Conservation (phyloP, 1,284 basidiomycete species). For the Cryptococcus jaspeensis region DNA sequence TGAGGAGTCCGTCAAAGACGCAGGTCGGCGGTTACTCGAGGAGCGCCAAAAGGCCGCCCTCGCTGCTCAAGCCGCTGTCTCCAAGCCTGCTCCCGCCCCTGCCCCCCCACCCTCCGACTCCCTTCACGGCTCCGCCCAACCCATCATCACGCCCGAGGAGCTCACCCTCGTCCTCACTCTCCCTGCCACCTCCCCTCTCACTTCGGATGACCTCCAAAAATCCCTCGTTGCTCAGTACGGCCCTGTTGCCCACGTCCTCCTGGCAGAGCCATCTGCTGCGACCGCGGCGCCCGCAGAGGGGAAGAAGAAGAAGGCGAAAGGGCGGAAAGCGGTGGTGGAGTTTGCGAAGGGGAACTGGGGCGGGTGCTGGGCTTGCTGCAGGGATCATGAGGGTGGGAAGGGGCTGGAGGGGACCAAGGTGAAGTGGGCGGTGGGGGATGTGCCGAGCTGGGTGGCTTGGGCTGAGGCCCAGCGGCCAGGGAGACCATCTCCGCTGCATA, state of each 20-base stretch:
- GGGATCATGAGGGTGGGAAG: conserved; percentile 50
- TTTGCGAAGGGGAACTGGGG: conserved; percentile 53
- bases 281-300: conserved; percentile 12
- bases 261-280: conserved; percentile 25
- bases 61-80: conserved; percentile 22
- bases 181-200: conserved; percentile 21
- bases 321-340: conserved; percentile 52
- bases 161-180: conserved; percentile 45
- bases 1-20: conserved; percentile 75
- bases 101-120: neutral
- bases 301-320: conserved; percentile 45
- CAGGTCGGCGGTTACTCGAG: conserved; percentile 68
- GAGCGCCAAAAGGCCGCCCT: conserved; percentile 50
- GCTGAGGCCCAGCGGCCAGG: conserved; percentile 57
- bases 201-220: conserved; percentile 22
- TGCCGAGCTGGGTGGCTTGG: conserved; percentile 73
- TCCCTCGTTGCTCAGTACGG: conserved; percentile 36
- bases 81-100: conserved; percentile 10
- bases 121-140: conserved; percentile 8
- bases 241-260: conserved; percentile 36
- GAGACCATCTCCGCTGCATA: neutral
- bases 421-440: conserved; percentile 64
- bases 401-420: conserved; percentile 62
- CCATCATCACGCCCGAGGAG: conserved; percentile 41
- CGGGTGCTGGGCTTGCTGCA: conserved; percentile 48